Evolutionary conservation across 2,329 filamentous ascomycete genomes (phyloP), one percentile per base, ranked within the genome.

Genomic region (Plenodomus biglobosus): DNA sequence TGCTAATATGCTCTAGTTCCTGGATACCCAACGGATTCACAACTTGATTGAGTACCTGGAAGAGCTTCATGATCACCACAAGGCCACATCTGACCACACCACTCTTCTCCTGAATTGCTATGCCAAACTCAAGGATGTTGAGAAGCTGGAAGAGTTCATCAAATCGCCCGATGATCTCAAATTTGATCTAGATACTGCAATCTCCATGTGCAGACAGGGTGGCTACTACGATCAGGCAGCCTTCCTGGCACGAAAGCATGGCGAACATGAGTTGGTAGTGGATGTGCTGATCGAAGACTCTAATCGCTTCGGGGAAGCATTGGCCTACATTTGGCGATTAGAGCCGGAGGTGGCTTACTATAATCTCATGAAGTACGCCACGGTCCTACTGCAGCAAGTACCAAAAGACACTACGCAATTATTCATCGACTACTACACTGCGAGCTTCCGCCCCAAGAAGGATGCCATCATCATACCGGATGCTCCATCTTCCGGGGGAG

Each of bases 31-130:
- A 80, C 83, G 92, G 53, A 96, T 99, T 73, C 91, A 96, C 62
- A 99, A 97, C 66, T 78, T 99, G 21, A 97, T 99, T 46, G 90
- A 95, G 67, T 99, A 97, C 65, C 80, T 99, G 2, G 95, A 99
- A 73, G 91, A 99, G 71, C 78, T 99, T 15, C 94, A 99, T 65
- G 91, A 97, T 54, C 90, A 95, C 62, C 86, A 92, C 64, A 92
- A 87, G 67, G 95, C 94, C 0, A 96, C 92, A 2, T 87, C 91
- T 1, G 94, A 99, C 58, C 94, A 99, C 62, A 99, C 94, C 0
- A 99, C 94, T 0, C 76, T 99, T 10, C 79, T 99, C 0, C 76
- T 99, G 37, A 99, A 99, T 69, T 99, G 94, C 73, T 99, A 99
- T 68, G 94, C 94, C 0, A 99, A 99, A 68, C 77, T 97, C 15